Evolutionary conservation across 169 alveolate species (phyloP), one percentile per base, ranked within the genome.

Genomic region (Eimeria acervulina): DNA sequence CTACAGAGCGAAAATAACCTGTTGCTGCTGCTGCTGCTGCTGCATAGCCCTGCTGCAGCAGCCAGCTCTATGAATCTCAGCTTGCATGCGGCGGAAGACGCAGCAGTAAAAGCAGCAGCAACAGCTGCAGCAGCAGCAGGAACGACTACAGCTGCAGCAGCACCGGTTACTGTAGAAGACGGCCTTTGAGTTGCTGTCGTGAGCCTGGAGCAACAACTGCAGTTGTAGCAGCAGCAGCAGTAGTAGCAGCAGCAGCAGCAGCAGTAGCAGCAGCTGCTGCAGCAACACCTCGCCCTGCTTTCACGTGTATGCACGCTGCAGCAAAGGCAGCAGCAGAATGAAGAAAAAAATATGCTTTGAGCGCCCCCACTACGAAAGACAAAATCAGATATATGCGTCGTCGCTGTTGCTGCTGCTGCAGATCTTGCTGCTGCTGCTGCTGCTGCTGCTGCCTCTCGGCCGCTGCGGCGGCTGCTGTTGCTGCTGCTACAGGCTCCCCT

Each of bases 21-120:
- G 89, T 63, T 38, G 89, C 63, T 42, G 91, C 91, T 83, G 91
- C 91, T 26, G 91, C 91, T 83, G 91, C 17, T 44, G 74, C 76
- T 63, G 40, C 59, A 23, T 17, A 42, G 55, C 33, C 63, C 28
- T 31, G 63, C 89, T 78, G 89, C 89, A 21, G 63, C 89, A 78
- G 66, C 7, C 21, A 2, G 12, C 33, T 55, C 19, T 28, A 47
- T 15, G 63, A 42, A 10, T 8, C 31, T 5, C 52, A n/a, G 89
- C 26, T 7, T 72, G 55, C 42, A 28, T 72, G 55, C 47, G 28
- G 80, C 42, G 28, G 80, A 15, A 68, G 38, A 68, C n/a, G 80
- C 80, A 68, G 80, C 80, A 21, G 42, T 33, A 26, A 15, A 19
- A 26, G 80, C 80, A 26, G 84, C 84, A 33, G 40, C 10, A 5